Conservation (phyloP, 2,329 filamentous ascomycete species). For the Fusarium fracticaudum region DNA sequence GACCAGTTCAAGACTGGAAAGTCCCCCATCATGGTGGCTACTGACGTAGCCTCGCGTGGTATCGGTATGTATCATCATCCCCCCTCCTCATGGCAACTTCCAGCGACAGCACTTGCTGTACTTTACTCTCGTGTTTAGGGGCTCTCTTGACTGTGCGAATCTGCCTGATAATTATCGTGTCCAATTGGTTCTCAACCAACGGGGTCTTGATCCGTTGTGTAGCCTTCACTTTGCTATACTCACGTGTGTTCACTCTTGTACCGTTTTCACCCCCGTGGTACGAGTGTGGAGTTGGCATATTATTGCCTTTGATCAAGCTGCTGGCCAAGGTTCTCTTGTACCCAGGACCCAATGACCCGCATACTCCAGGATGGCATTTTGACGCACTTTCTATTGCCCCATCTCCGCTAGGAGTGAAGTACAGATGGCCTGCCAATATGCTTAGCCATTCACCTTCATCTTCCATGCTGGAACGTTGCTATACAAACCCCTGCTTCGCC, state of each 20-base stretch:
- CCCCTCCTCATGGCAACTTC: conserved; percentile 63
- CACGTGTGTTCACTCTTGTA: conserved; percentile 78
- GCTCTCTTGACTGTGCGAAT: conserved; percentile 88
- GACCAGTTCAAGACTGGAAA: conserved; percentile 99
- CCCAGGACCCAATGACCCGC: conserved; percentile 65
- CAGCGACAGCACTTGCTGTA: conserved; percentile 70
- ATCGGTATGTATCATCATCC: conserved; percentile 89
- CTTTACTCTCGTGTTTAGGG: conserved; percentile 94
- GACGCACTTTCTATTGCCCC: conserved; percentile 66
- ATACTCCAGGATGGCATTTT: conserved; percentile 63
- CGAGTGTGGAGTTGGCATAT: conserved; percentile 80
- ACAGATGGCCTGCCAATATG: conserved; percentile 59
- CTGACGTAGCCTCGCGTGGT: conserved; percentile 99
- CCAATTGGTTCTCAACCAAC: conserved; percentile 82
- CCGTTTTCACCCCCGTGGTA: conserved; percentile 68
- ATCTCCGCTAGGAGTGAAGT: conserved; percentile 65
- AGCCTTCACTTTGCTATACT: conserved; percentile 69
- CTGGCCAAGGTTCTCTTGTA: conserved; percentile 67
- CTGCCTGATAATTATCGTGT: conserved; percentile 86
- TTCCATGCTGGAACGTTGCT: conserved; percentile 71
- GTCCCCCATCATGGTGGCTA: conserved; percentile 99
- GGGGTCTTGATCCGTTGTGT: conserved; percentile 79
- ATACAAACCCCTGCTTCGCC: conserved; percentile 62
- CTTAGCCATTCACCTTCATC: conserved; percentile 55
- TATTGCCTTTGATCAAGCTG: conserved; percentile 80